These are phyloP conservation scores for Thermochaetoides thermophila DNA, from an alignment of 495 filamentous ascomycete species.

Conservation along the genomic window DNA sequence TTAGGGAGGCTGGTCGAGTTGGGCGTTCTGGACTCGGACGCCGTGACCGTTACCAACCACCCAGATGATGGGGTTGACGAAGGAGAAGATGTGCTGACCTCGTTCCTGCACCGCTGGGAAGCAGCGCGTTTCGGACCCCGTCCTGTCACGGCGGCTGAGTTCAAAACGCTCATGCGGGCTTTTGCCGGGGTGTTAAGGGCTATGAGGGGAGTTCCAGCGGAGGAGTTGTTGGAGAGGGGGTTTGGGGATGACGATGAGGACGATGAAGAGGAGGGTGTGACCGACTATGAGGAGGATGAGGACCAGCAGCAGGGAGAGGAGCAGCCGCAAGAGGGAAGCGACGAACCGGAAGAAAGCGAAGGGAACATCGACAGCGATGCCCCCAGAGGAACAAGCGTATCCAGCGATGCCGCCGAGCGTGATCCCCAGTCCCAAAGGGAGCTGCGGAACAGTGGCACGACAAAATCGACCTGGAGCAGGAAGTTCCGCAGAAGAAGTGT, in stretches of 20 bases:
- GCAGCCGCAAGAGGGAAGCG: too few relatives aligned
- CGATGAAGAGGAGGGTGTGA: not conserved
- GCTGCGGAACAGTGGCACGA: constrained; percentile 2
- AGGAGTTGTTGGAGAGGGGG: constrained; percentile 5
- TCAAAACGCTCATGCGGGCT: constrained; percentile 70
- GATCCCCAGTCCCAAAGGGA: not conserved
- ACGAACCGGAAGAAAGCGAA: too few relatives aligned
- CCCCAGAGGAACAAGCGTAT: constrained; percentile 16
- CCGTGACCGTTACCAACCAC: too few relatives aligned
- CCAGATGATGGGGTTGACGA: too few relatives aligned
- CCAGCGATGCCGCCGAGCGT: constrained; percentile 11
- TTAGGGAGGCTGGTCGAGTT: constrained; percentile 52
- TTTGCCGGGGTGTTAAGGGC: constrained; percentile 68
- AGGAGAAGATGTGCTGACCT: constrained; percentile 4
- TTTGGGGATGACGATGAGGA: not conserved
- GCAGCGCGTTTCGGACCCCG: constrained; percentile 59
- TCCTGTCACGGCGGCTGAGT: constrained; percentile 45
- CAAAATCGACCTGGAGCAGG: constrained; percentile 20
- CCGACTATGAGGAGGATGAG: too few relatives aligned
- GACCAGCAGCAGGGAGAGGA: too few relatives aligned
- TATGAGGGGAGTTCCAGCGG: constrained; percentile 40
- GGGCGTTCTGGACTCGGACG: constrained; percentile 44
- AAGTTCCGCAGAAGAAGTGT: too few relatives aligned
- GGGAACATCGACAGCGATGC: constrained; percentile 37
- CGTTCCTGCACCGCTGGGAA: constrained; percentile 71